Evolutionary conservation across 2,329 filamentous ascomycete species (phyloP), one percentile per base, ranked within the genome.

Genomic region (Furcasterigmium sp.): DNA sequence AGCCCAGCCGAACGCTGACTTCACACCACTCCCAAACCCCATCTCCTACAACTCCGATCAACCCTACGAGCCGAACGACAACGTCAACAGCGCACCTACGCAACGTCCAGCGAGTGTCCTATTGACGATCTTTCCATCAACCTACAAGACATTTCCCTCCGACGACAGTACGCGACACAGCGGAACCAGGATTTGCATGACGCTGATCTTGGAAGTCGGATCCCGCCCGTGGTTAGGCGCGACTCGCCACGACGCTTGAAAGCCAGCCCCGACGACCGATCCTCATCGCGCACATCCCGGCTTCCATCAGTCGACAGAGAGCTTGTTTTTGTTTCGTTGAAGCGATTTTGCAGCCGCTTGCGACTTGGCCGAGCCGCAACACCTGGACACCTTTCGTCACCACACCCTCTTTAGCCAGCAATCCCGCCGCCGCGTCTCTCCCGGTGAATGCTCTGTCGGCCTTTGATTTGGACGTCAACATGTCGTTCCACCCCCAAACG

Each of bases 401-500:
- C 32, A 35, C 32, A n/a, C 11, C 18, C 32, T n/a, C 18, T 35
- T 35, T 18, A 11, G 11, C 32, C 32, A 5, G n/a, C 32, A 35
- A 35, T 17, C 32, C 15, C 29, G 29, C 9, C 15, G 32, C 8
- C 32, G 15, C 15, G 17, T 18, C 4, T 18, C 32, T 35, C 32
- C n/a, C 3, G 32, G 32, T 35, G 32, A 35, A 35, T 35, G n/a
- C 32, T 35, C 11, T n/a, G 32, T 35, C 32, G 32, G 18, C 43
- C 32, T 47, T 43, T 44, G 47, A 50, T 55, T 21, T n/a, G n/a
- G 21, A 25, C 56, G 60, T 63, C 68, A 75, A 63, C 63, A 83
- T 83, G 78, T 80, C 77, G 67, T 81, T 78, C 71, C 78, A 82
- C 62, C 80, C 80, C 55, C 78, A 78, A 57, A 84, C 80, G 54